phyloP scores from a whole-genome alignment of 1,139 yeast species.

The Komagataea norvegica region DNA sequence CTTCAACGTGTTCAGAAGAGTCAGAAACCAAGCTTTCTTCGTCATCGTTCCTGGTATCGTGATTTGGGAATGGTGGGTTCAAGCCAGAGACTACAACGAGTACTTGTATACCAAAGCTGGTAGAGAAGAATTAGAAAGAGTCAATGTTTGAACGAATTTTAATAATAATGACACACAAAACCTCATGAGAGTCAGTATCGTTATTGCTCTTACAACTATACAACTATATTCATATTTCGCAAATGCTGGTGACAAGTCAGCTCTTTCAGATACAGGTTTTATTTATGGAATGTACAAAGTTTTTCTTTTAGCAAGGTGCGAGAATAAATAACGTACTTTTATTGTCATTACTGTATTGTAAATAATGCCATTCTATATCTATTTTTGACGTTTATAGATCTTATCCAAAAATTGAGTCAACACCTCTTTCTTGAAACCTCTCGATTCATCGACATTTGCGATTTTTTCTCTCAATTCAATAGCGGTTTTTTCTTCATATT shows the following conservation, averaged over 20 bases:
- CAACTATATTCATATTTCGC: slow-evolving; percentile 5
- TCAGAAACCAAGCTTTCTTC: slow-evolving; percentile 78
- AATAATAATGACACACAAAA: slow-evolving; percentile 1
- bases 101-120: slow-evolving; percentile 97
- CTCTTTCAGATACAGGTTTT: slow-evolving; percentile 4
- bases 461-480: slow-evolving; percentile 60
- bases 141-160: slow-evolving; percentile 51
- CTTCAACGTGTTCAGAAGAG: slow-evolving; percentile 94
- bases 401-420: slow-evolving; percentile 79
- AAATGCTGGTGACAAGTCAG: slow-evolving; percentile 1
- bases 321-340: not conserved
- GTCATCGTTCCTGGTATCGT: slow-evolving; percentile 72
- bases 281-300: slow-evolving; percentile 8
- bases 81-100: slow-evolving; percentile 87
- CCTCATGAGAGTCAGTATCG: not conserved
- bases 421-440: slow-evolving; percentile 88
- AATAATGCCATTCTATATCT: slow-evolving; percentile 20
- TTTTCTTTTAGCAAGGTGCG: not conserved
- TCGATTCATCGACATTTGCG: slow-evolving; percentile 71
- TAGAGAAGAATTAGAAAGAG: slow-evolving; percentile 85
- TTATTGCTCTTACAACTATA: not conserved
- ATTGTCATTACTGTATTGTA: no score
- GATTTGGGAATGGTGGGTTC: slow-evolving; percentile 84
- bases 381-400: slow-evolving; percentile 91
- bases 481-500: slow-evolving; percentile 80